phyloP scores from a whole-genome alignment of 2,329 filamentous ascomycete genomes.

The Clonostachys byssicola region DNA sequence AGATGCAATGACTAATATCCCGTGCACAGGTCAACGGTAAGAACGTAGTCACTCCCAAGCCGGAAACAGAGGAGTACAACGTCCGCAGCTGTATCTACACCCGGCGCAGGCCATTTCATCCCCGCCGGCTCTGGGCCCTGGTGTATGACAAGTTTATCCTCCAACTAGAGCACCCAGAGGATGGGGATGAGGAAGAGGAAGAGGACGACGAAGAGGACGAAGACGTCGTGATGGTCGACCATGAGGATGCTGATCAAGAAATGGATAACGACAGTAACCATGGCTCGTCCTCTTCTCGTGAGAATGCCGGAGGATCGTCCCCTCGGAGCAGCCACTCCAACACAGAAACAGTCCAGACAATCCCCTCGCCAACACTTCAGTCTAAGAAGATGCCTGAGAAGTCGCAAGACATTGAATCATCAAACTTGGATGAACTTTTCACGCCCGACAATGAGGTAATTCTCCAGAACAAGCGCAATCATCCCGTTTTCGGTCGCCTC shows the following conservation, averaged over 20 bases:
- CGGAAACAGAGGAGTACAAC: constrained; percentile 70
- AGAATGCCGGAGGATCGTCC: constrained; percentile 6
- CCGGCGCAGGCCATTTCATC: constrained; percentile 50
- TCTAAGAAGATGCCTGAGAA: constrained; percentile 8
- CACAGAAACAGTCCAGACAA: constrained; percentile 7
- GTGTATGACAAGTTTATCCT: constrained; percentile 46
- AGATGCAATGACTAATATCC: background rate
- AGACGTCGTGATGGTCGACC: background rate
- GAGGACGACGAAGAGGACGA: constrained; percentile 19
- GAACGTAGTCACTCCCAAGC: constrained; percentile 58
- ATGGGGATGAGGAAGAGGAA: constrained; percentile 24
- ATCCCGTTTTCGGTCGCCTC: constrained; percentile 47
- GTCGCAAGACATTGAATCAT: constrained; percentile 7
- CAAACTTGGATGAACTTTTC: constrained; percentile 7
- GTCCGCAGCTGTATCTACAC: constrained; percentile 69
- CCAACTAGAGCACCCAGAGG: constrained; percentile 35
- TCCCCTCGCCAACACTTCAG: constrained; percentile 7
- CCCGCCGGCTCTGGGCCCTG: constrained; percentile 35
- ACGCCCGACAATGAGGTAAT: constrained; percentile 35
- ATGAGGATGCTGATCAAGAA: constrained; percentile 4
- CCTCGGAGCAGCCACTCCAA: constrained; percentile 14
- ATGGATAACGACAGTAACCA: constrained; percentile 11
- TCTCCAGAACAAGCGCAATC: constrained; percentile 49
- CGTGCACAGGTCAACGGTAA: constrained; percentile 31
- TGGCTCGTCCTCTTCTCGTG: background rate